Evolutionary conservation across 805 yeast species (phyloP), one percentile per base, ranked within the genome.

Genomic region (Metschnikowia gelsemii): DNA sequence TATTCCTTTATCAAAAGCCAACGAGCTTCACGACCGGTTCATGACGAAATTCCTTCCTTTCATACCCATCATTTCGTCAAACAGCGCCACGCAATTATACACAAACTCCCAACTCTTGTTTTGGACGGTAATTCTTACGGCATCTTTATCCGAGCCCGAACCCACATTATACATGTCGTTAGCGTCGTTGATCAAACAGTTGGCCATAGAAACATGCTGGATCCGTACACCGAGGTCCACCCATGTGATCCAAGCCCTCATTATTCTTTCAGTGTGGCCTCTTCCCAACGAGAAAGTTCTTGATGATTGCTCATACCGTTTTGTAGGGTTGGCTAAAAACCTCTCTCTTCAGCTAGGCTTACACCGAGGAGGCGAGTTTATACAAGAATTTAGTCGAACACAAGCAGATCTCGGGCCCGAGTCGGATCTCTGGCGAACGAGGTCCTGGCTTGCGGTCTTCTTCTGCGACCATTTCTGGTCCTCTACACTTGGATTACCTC

Each of bases 161-260:
- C 96, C 97, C 3, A 73, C 85, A 0, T 59, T 88, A 33, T 90
- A 90, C 67, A 78, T 79, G 62, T 74, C 84, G 21, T 67, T 89
- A 33, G 84, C 93, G 12, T 78, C 87, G 2, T 70, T 87, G 30
- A 85, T 90, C 51, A 87, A 86, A 55, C 93, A 87, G 55, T 66
- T 89, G 51, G 96, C 96, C 0, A 87, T 87, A 39, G 95, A 87
- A 56, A 87, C 95, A 0, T 88, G 96, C 63, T 87, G 96, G 95
- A 79, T 89, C 35, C 70, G 90, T 43, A 90, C 97, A 0, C 96
- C 97, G 2, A 74, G 97, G 57, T 86, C 96, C 2, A 87, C 96
- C 0, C 96, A 90, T 60, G 90, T 90, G 28, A 87, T 90, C 6
- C 97, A 90, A 58, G 95, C 96, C 0, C 68, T 90, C 28, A 66